A percentile compares a stretch with the other conserved stretches of the same genome.
Conservation (phyloP, 805 yeast species). For the Cyberlindnera xylosilytica region DNA sequence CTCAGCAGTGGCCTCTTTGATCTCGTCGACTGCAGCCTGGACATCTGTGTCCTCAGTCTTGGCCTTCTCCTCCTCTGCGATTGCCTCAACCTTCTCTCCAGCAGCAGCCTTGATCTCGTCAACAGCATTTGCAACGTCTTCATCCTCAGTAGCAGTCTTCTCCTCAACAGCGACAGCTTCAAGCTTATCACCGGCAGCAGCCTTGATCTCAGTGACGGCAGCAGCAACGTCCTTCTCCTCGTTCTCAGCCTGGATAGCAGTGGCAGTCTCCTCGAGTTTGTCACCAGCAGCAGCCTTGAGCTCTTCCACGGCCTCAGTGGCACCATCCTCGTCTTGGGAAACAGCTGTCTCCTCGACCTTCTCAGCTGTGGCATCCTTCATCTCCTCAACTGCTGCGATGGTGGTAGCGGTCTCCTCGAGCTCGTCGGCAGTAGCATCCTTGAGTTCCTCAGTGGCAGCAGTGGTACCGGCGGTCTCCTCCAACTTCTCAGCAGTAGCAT, state of each 20-base stretch:
- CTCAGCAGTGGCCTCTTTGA: slow-evolving; percentile 5
- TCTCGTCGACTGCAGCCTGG: slow-evolving; percentile 3
- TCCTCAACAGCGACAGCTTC: slow-evolving; percentile 4
- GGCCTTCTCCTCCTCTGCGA: slow-evolving; percentile 1
- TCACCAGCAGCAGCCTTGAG: slow-evolving; percentile 5
- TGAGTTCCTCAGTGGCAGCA: too few species aligned
- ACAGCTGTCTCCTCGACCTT: slow-evolving; percentile 1
- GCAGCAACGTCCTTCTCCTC: neutral
- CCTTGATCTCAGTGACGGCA: slow-evolving; percentile 3
- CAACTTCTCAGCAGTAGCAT: too few species aligned
- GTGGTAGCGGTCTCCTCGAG: too few species aligned
- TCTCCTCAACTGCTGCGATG: too few species aligned
- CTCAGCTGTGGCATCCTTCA: too few species aligned
- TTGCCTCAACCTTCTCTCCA: slow-evolving; percentile 5
- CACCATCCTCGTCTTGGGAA: neutral
- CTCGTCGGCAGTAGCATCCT: too few species aligned
- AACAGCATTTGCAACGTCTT: slow-evolving; percentile 2
- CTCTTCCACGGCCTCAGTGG: slow-evolving; percentile 1
- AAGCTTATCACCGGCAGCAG: slow-evolving; percentile 4
- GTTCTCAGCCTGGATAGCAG: too few species aligned
- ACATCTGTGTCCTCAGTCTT: slow-evolving; percentile 4
- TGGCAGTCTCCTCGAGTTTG: slow-evolving; percentile 4
- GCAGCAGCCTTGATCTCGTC: slow-evolving; percentile 8
- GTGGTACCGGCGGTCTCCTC: too few species aligned
- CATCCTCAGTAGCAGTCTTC: neutral